A percentile compares a stretch with the other conserved stretches of the same genome.
Conservation (phyloP, 352 stramenopile species). For the Phytophthora crassamura region DNA sequence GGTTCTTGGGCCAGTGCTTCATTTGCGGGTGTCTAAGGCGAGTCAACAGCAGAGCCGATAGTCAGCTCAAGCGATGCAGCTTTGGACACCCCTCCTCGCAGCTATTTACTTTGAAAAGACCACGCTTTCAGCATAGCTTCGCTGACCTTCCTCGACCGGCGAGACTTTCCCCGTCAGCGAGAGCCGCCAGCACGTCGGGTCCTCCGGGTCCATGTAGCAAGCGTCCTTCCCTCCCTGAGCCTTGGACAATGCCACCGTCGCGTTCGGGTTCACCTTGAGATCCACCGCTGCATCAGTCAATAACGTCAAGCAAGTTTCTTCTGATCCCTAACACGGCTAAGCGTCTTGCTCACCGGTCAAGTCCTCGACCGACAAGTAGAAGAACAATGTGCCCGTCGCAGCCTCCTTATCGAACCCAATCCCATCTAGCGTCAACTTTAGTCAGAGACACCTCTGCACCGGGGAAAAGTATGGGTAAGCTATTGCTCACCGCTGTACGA, state of each 20-base stretch:
- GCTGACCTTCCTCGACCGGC: slow-evolving; percentile 40
- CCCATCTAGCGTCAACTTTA: slow-evolving; percentile 43
- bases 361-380: slow-evolving; percentile 67
- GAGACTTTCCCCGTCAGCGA: slow-evolving; percentile 58
- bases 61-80: background rate
- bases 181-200: slow-evolving; percentile 76
- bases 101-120: slow-evolving; percentile 60
- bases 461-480: background rate
- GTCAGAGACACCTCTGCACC: background rate
- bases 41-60: background rate
- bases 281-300: slow-evolving; percentile 37
- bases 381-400: slow-evolving; percentile 68
- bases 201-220: slow-evolving; percentile 68
- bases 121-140: slow-evolving; percentile 51
- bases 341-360: slow-evolving; percentile 19
- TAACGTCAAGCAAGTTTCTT: background rate
- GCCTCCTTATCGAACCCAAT: slow-evolving; percentile 51
- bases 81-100: background rate
- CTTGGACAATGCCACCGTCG: slow-evolving; percentile 63
- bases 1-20: slow-evolving; percentile 62
- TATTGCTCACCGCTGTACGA: slow-evolving; percentile 64
- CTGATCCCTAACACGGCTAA: background rate
- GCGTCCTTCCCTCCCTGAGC: slow-evolving; percentile 50
- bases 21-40: slow-evolving; percentile 66
- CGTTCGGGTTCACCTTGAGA: slow-evolving; percentile 54